These are phyloP conservation scores for Gastrodia elata DNA, from an alignment of 106 monocot genomes.

Conservation along the genomic window DNA sequence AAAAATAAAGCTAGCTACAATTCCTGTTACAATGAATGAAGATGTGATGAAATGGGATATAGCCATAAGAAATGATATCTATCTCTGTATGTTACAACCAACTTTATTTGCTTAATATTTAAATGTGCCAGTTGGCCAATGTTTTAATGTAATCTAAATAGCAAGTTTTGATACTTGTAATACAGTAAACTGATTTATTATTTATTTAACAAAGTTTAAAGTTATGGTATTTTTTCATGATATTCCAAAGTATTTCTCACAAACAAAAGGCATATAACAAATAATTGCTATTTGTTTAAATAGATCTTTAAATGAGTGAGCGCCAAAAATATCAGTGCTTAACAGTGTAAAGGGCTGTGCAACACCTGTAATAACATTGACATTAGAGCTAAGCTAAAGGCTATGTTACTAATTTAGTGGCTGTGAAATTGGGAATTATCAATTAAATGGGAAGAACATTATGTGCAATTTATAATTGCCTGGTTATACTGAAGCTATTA, in stretches of 20 bases:
- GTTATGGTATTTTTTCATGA: neutral
- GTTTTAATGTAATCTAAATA: neutral
- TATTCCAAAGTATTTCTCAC: neutral
- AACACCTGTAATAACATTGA: neutral
- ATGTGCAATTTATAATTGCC: neutral
- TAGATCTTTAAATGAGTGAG: neutral
- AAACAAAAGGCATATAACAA: constrained; percentile 1
- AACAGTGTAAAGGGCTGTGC: neutral
- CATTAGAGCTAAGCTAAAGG: neutral
- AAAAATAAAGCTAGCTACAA: neutral
- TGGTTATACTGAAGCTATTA: neutral
- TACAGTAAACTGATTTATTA: too few relatives aligned
- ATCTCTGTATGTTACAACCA: neutral
- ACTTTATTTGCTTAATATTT: too few relatives aligned
- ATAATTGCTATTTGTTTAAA: neutral
- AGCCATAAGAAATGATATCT: neutral
- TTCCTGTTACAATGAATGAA: neutral
- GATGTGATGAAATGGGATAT: neutral
- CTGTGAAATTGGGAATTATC: neutral
- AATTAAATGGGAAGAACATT: neutral
- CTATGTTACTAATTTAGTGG: neutral
- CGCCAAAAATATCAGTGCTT: too few relatives aligned
- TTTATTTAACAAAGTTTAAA: neutral
- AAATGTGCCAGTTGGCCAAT: neutral
- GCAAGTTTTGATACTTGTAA: neutral